phyloP scores from a whole-genome alignment of 2,329 filamentous ascomycete species.

The Penicillium hesseltinei region DNA sequence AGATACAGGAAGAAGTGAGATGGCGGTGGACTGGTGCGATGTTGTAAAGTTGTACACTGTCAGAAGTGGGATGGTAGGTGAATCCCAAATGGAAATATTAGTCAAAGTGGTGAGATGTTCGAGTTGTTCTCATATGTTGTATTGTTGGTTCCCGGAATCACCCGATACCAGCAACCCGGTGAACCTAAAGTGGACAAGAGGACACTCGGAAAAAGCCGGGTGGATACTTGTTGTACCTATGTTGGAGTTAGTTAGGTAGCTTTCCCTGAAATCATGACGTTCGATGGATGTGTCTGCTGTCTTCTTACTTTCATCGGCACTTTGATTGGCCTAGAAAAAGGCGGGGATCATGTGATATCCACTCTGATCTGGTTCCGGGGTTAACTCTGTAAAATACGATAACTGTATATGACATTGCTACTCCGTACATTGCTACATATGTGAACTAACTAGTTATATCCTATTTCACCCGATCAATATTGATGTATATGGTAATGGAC shows the following conservation, averaged over 20 bases:
- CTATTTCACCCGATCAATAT: not conserved
- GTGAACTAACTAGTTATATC: not conserved
- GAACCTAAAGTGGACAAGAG: conserved; percentile 34
- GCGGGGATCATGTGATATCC: conserved; percentile 27
- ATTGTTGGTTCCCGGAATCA: conserved; percentile 12
- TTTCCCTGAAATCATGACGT: not conserved
- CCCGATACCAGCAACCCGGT: conserved; percentile 29
- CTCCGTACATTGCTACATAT: too few relatives aligned
- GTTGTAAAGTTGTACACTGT: not conserved
- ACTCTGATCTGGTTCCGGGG: not conserved
- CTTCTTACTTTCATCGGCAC: conserved; percentile 8
- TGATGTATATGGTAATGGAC: too few relatives aligned
- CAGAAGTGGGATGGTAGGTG: not conserved
- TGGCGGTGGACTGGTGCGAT: conserved; percentile 6
- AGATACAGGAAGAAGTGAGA: not conserved
- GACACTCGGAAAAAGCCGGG: conserved; percentile 27
- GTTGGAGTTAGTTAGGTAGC: not conserved
- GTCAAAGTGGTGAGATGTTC: too few relatives aligned
- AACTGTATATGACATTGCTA: too few relatives aligned
- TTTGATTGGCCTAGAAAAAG: conserved; percentile 16
- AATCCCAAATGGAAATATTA: not conserved
- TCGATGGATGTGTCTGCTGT: not conserved
- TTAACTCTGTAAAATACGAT: not conserved
- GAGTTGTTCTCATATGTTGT: too few relatives aligned
- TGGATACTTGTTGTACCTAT: not conserved